Base-by-base conservation (phyloP, 2,329 filamentous ascomycete genomes). In the Emergomyces africanus region DNA sequence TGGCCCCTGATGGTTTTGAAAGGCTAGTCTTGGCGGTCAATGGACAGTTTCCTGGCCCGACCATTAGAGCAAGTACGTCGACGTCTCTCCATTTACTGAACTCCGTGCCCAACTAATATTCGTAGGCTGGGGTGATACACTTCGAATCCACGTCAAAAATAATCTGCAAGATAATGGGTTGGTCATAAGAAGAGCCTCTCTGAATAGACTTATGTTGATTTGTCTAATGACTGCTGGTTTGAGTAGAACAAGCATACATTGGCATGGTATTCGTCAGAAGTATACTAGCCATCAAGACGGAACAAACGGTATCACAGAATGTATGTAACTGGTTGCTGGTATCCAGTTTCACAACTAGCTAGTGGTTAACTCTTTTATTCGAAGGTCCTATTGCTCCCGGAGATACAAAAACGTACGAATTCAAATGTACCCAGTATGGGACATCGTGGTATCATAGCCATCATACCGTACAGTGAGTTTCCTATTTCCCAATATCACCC, bases 21-120 rank as follows among this genome's bases (percentile, higher is more conserved):
- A 70, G 75, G 14, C 62, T 76, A 46, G 72, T 76, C 18, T 66
- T 76, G 61, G 75, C 88, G 35, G 75, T 88, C 67, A 86, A 87
- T 67, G 81, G 81, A 9, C 78, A 82, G 49, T 85, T 82, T 61
- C 87, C 87, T 0, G 87, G 85, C 0, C 87, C 87, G 1, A 75
- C 79, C 15, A 82, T 90, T 58, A 78, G 80, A 61, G 84, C 81
- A 20, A 79, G 57, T 59, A 54, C 44, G 57, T 55, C 50, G 10
- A 33, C 20, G 12, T n/a, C 14, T 44, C 49, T 44, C 5, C 42
- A 10, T 12, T 28, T 25, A 18, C 5, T 5, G 9, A 28, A 25
- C 14, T 33, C 30, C 30, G n/a, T 35, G 20, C n/a, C 54, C 44
- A 30, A 59, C 50, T 14, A 48, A 28, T 28, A 35, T 30, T 39